Percentiles rank a stretch among this genome's conserved stretches.
Evolutionary conservation across 768 basidiomycete genomes (phyloP).

Genomic region (Panaeolus cyanescens): DNA sequence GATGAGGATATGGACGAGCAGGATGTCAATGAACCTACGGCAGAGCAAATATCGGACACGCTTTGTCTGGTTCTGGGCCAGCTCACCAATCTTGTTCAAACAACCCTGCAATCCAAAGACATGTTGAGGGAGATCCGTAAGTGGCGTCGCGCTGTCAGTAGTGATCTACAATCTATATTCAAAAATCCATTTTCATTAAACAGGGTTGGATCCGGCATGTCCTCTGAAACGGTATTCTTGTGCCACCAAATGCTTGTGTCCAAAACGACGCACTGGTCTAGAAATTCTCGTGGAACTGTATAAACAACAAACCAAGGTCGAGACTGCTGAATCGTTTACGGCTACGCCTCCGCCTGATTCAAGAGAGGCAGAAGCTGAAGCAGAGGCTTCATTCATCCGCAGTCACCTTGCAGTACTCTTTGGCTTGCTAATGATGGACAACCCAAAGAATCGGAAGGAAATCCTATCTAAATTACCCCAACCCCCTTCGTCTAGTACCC

Average conservation of each 20-base stretch:
- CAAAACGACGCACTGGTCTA: conserved; percentile 43
- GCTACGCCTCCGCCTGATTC: conserved; percentile 16
- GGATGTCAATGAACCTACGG: background rate
- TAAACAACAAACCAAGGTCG: conserved; percentile 30
- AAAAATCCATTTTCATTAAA: background rate
- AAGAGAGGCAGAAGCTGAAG: conserved; percentile 25
- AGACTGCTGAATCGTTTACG: conserved; percentile 14
- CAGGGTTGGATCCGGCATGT: conserved; percentile 58
- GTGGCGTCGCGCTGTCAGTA: conserved; percentile 18
- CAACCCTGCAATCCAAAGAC: conserved; percentile 47
- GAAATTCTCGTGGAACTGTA: conserved; percentile 52
- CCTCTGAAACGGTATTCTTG: conserved; percentile 49
- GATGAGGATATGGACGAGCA: conserved; percentile 17
- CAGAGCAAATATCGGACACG: conserved; percentile 55
- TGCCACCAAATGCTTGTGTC: conserved; percentile 54
- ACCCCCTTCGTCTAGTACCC: background rate
- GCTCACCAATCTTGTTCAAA: conserved; percentile 75
- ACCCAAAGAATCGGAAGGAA: conserved; percentile 32
- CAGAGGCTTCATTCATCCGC: conserved; percentile 56
- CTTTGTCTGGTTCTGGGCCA: conserved; percentile 77
- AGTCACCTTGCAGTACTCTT: conserved; percentile 80
- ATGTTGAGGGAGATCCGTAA: conserved; percentile 51
- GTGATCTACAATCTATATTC: background rate
- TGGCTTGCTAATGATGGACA: conserved; percentile 51
- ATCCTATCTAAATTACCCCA: conserved; percentile 27